Percentiles rank a stretch among this genome's conserved stretches.
Conservation (phyloP, 2,329 filamentous ascomycete species). For the Thelonectria rubi region DNA sequence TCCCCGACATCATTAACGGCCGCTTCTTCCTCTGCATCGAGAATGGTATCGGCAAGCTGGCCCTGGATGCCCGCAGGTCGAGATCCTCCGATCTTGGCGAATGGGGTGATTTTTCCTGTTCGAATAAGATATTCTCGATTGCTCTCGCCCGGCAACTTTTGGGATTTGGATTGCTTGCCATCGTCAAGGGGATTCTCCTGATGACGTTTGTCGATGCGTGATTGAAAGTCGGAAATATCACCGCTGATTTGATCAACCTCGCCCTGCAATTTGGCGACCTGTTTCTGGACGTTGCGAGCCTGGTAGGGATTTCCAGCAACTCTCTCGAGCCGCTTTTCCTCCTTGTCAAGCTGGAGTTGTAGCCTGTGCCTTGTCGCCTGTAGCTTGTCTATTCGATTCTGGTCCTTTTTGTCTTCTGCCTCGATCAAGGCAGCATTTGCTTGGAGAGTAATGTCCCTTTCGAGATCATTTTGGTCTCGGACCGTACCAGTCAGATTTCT, state of each 20-base stretch:
- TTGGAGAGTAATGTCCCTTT: conserved; percentile 80
- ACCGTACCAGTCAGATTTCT: conserved; percentile 73
- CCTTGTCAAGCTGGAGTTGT: conserved; percentile 69
- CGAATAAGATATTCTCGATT: conserved; percentile 90
- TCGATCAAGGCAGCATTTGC: conserved; percentile 68
- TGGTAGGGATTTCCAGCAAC: conserved; percentile 57
- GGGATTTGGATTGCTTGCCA: conserved; percentile 57
- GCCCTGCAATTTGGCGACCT: conserved; percentile 72
- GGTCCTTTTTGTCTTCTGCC: conserved; percentile 69
- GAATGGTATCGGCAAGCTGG: conserved; percentile 77
- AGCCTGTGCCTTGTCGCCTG: conserved; percentile 66
- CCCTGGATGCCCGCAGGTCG: conserved; percentile 69
- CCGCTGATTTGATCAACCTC: conserved; percentile 71
- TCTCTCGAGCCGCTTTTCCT: conserved; percentile 57
- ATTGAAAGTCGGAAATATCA: conserved; percentile 82
- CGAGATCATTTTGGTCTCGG: conserved; percentile 88
- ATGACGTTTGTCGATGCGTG: conserved; percentile 81
- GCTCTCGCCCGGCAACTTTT: conserved; percentile 79
- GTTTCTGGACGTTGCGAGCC: conserved; percentile 67
- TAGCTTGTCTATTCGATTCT: conserved; percentile 69
- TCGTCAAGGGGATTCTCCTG: conserved; percentile 58
- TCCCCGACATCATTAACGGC: conserved; percentile 53
- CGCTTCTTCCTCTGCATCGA: conserved; percentile 82
- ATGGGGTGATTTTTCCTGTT: conserved; percentile 97
- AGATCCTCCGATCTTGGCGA: conserved; percentile 79